A percentile compares a stretch with the other conserved stretches of the same genome.
These are phyloP conservation scores for Rubia tinctorum DNA, from an alignment of 305 asterid genomes.

Conservation along the genomic window DNA sequence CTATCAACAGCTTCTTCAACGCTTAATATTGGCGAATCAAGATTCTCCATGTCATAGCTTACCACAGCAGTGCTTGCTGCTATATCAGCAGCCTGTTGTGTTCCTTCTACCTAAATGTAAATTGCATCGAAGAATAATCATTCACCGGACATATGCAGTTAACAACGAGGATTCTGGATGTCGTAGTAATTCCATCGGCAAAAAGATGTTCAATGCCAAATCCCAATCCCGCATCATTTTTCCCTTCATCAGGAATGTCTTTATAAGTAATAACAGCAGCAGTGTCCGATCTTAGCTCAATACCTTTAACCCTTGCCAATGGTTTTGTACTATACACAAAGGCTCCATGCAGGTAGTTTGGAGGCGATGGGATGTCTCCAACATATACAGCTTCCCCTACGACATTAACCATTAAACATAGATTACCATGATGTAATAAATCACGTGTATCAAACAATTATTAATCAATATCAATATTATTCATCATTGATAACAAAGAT, in stretches of 20 bases:
- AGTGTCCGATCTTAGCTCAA: constrained; percentile 32
- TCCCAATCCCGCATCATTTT: too few relatives aligned
- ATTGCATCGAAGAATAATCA: too few relatives aligned
- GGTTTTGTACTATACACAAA: constrained; percentile 68
- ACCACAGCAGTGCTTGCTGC: constrained; percentile 63
- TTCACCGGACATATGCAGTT: too few relatives aligned
- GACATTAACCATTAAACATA: too few relatives aligned
- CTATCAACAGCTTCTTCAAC: constrained; percentile 80
- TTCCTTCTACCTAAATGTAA: constrained; percentile 68
- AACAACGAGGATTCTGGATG: constrained; percentile 3
- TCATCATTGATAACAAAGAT: too few relatives aligned
- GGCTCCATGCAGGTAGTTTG: constrained; percentile 64
- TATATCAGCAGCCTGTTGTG: constrained; percentile 57
- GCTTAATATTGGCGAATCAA: constrained; percentile 77
- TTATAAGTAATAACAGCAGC: constrained; percentile 44
- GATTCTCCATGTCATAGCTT: constrained; percentile 56
- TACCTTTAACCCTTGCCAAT: constrained; percentile 46
- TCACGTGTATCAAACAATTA: too few relatives aligned
- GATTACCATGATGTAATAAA: too few relatives aligned
- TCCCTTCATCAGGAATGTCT: constrained; percentile 68
- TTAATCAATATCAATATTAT: too few relatives aligned
- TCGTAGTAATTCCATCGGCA: constrained; percentile 48
- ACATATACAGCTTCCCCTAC: constrained; percentile 80
- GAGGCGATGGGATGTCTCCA: constrained; percentile 80
- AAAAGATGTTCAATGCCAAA: constrained; percentile 63